These are phyloP conservation scores for Trichoderma hamatum DNA, from an alignment of 2,329 filamentous ascomycete genomes.

Conservation along the genomic window DNA sequence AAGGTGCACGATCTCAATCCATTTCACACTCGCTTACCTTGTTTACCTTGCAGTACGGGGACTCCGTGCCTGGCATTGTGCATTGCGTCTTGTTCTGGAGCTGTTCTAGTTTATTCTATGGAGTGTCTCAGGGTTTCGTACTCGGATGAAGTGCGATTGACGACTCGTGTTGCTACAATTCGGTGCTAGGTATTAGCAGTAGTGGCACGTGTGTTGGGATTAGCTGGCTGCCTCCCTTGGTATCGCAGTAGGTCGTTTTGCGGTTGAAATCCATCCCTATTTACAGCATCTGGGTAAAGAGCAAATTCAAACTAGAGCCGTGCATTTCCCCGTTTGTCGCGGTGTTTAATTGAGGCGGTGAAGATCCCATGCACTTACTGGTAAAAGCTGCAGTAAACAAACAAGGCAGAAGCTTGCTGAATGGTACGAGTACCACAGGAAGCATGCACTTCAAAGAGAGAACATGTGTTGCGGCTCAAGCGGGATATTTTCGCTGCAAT, in stretches of 20 bases:
- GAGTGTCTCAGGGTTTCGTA: not conserved
- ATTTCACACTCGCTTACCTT: not conserved
- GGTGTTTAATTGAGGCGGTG: not conserved
- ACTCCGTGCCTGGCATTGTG: constrained; percentile 13
- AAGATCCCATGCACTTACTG: not conserved
- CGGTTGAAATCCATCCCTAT: not conserved
- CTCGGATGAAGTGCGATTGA: not conserved
- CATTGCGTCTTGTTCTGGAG: not conserved
- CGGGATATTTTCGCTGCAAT: no score
- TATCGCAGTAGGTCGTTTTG: not conserved
- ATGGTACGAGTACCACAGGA: not conserved
- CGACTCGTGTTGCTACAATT: not conserved
- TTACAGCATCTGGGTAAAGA: not conserved
- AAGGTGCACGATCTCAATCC: not conserved
- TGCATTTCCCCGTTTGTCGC: not conserved
- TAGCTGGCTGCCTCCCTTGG: not conserved
- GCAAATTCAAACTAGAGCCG: not conserved
- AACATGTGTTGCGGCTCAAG: no score
- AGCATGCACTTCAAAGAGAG: not conserved
- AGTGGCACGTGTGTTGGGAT: not conserved
- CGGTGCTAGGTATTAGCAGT: not conserved
- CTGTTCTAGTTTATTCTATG: not conserved
- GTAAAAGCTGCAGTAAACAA: not conserved
- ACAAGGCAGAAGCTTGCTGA: not conserved
- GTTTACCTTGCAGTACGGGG: constrained; percentile 6